These are phyloP conservation scores for Ganoderma lingzhi DNA, from an alignment of 1,284 basidiomycete genomes.

Conservation along the genomic window DNA sequence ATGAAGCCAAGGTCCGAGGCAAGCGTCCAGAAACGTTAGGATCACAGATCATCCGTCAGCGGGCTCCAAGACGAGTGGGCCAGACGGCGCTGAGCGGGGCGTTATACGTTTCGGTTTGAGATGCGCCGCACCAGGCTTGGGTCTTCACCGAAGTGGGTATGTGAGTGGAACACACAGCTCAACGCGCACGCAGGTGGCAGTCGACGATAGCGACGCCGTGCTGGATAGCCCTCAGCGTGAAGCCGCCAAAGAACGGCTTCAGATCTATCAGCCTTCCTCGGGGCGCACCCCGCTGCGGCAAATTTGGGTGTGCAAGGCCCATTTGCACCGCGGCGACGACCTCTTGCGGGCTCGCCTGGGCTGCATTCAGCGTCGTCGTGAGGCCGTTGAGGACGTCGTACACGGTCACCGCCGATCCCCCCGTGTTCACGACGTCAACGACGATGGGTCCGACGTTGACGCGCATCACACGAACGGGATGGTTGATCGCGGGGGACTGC, in stretches of 20 bases:
- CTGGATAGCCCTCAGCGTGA: conserved; percentile 21
- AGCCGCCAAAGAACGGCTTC: conserved; percentile 25
- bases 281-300: not conserved
- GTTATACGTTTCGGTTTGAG: not conserved
- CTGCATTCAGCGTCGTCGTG: conserved; percentile 9
- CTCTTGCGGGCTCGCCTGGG: conserved; percentile 12
- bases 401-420: conserved; percentile 23
- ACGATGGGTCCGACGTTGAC: conserved; percentile 20
- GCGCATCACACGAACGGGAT: conserved; percentile 18
- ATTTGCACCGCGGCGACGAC: conserved; percentile 9
- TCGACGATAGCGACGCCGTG: conserved; percentile 25
- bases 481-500: conserved; percentile 21
- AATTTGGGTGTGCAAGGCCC: conserved; percentile 1
- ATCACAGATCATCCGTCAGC: not conserved
- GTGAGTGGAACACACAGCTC: not conserved
- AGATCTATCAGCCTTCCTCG: not conserved
- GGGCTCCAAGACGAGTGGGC: not conserved
- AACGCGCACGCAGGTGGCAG: conserved; percentile 23
- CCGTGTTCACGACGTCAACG: conserved; percentile 12
- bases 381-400: conserved; percentile 24
- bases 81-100: not conserved
- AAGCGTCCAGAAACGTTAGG: conserved; percentile 1
- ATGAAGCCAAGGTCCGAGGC: conserved; percentile 7
- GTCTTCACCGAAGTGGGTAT: not conserved
- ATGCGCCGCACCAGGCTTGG: not conserved